Conservation (phyloP, 2,329 filamentous ascomycete species). For the Aureobasidium lini region DNA sequence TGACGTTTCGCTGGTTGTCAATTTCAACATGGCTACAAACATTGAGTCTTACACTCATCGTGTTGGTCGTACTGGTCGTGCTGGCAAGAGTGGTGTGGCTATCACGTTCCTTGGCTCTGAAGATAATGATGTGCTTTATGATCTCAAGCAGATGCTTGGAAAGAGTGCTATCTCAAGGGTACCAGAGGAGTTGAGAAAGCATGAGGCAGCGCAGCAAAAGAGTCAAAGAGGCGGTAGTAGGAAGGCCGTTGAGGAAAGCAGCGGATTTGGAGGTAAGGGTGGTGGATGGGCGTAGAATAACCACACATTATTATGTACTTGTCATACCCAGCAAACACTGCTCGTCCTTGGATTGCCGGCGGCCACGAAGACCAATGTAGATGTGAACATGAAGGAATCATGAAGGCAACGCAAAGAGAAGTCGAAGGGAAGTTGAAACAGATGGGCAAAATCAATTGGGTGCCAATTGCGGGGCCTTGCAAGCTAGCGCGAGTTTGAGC, state of each 20-base stretch:
- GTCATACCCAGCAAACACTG: no score
- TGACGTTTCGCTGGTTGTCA: constrained; percentile 88
- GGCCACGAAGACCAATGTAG: no score
- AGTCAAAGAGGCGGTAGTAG: constrained; percentile 46
- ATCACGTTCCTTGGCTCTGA: constrained; percentile 93
- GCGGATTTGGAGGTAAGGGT: constrained; percentile 30
- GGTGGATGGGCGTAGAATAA: constrained; percentile 21
- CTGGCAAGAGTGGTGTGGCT: constrained; percentile 90
- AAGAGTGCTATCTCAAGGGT: constrained; percentile 85
- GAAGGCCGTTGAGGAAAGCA: constrained; percentile 28
- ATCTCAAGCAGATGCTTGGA: constrained; percentile 88
- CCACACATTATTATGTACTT: no score
- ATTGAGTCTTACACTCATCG: constrained; percentile 97
- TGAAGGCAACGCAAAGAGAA: not conserved
- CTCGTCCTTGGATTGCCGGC: no score
- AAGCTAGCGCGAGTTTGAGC: not conserved
- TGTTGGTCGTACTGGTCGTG: constrained; percentile 93
- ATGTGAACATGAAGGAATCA: no score
- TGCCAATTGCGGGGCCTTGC: not conserved
- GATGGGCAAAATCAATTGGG: not conserved
- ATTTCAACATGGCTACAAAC: constrained; percentile 94
- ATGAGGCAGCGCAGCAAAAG: constrained; percentile 86
- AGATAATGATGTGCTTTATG: constrained; percentile 80
- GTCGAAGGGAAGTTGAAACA: not conserved
- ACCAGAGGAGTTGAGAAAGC: constrained; percentile 81